A percentile compares a stretch with the other conserved stretches of the same genome.
Evolutionary conservation across 768 basidiomycete genomes (phyloP).

Genomic region (Lentinula sp.): DNA sequence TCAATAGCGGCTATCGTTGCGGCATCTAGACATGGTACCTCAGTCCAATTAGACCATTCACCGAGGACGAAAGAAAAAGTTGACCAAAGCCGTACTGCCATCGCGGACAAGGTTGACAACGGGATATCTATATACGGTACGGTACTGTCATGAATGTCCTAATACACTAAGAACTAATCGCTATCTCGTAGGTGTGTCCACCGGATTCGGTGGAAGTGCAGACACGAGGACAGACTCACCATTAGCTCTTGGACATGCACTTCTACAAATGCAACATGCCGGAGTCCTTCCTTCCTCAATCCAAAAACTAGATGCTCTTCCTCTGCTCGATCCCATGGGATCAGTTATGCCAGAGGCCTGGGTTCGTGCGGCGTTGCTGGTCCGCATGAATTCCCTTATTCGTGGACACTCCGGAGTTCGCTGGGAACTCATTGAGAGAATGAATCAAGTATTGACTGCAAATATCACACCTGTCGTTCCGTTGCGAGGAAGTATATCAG

Average conservation of each 20-base stretch:
- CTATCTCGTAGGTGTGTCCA: conserved; percentile 14
- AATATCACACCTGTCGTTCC: conserved; percentile 79
- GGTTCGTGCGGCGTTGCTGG: conserved; percentile 82
- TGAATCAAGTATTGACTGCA: conserved; percentile 63
- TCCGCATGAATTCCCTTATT: conserved; percentile 86
- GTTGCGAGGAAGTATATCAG: conserved; percentile 76
- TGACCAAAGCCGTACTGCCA: conserved; percentile 55
- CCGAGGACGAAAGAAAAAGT: conserved; percentile 44
- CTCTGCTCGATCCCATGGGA: conserved; percentile 63
- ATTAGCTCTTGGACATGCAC: conserved; percentile 67
- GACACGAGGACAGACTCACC: conserved; percentile 78
- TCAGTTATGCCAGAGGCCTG: conserved; percentile 81
- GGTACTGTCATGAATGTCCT: background rate
- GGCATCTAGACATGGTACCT: conserved; percentile 55
- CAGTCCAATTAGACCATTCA: conserved; percentile 45
- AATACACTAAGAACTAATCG: background rate
- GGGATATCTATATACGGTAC: conserved; percentile 6
- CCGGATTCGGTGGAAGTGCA: conserved; percentile 85
- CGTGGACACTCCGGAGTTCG: conserved; percentile 86
- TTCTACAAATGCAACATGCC: conserved; percentile 78
- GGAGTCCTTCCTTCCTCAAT: conserved; percentile 66
- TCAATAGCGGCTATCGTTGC: conserved; percentile 77
- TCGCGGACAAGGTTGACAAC: conserved; percentile 56
- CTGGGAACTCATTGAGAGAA: conserved; percentile 73
- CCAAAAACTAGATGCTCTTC: conserved; percentile 43